Percentiles rank a stretch among this genome's conserved stretches.
Evolutionary conservation across 768 basidiomycete genomes (phyloP).

Genomic region (Suillus americanus): DNA sequence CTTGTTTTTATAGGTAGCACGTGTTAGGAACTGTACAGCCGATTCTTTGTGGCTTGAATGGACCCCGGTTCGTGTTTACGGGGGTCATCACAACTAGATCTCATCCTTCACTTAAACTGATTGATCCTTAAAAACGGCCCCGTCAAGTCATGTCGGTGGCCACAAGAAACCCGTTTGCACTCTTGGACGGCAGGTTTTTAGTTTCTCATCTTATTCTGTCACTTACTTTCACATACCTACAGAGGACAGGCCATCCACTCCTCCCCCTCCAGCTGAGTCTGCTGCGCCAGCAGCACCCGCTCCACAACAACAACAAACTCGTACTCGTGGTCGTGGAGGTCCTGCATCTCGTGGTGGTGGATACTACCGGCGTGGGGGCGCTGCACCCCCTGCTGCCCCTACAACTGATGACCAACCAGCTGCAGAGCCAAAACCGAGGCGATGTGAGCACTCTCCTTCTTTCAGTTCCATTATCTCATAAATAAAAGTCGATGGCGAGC

Average conservation of each 20-base stretch:
- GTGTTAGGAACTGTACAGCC: constrained; percentile 37
- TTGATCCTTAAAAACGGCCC: constrained; percentile 39
- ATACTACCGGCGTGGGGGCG: constrained; percentile 69
- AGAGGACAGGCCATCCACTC: constrained; percentile 45
- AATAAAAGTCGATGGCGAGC: constrained; percentile 42
- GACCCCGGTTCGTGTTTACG: constrained; percentile 39
- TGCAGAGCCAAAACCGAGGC: constrained; percentile 32
- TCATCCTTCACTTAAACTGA: not conserved
- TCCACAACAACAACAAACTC: constrained; percentile 31
- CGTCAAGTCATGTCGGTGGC: constrained; percentile 81
- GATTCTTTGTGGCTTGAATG: constrained; percentile 38
- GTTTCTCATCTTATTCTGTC: not conserved
- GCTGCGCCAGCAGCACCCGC: constrained; percentile 24
- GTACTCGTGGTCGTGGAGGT: constrained; percentile 49
- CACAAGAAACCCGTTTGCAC: constrained; percentile 81
- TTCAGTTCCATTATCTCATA: not conserved
- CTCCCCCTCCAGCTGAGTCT: constrained; percentile 34
- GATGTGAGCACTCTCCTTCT: constrained; percentile 23
- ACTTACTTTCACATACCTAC: constrained; percentile 22
- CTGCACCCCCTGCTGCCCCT: constrained; percentile 40
- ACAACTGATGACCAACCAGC: constrained; percentile 36
- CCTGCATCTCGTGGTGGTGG: constrained; percentile 65
- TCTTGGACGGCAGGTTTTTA: constrained; percentile 67
- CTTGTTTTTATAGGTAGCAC: constrained; percentile 23
- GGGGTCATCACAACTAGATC: constrained; percentile 14